Base-by-base conservation (phyloP, 306 rosid species). In the Vigna unguiculata region DNA sequence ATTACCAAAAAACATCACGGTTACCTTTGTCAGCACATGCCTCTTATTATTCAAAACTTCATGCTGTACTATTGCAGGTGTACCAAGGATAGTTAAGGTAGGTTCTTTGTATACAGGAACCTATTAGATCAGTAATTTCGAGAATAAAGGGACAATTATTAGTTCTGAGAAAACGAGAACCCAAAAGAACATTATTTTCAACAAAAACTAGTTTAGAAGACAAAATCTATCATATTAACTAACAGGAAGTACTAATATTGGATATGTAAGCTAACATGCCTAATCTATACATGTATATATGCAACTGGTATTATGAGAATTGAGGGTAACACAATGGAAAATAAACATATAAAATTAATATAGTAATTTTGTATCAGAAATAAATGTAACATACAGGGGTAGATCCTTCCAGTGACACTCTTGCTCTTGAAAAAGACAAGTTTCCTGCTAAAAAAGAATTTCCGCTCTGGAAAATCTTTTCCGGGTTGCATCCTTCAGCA, bases 1-100 rank as follows among this genome's bases (percentile, higher is more conserved):
- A 74, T 52, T 12, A 71, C 59, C 22, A 66, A 48, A 79, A 72
- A 75, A 66, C 22, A 80, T 46, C 64, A 75, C 9, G 66, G 62
- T 81, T 89, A 96, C 99, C 99, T 91, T 92, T 4, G 99, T 92
- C 89, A 96, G 78, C 78, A 96, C 96, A 82, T 92, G 97, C 82
- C 98, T 88, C 87, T 90, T 92, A 78, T 92, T 96, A 86, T 92
- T 96, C 80, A 96, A 78, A 83, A 96, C 85, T 79, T 92, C 99
- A 89, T 96, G 98, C 68, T 91, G 96, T 79, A 91, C 97, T 67
- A 92, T 86, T 75, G 87, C 97, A 43, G 98, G 96, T 80, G 93
- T 90, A 80, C 99, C 99, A 79, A 84, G 77, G 83, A 96, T 88
- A 17, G 90, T 86, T 77, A 86, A 79, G 54, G 74, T 54, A 38